A percentile compares a stretch with the other conserved stretches of the same genome.
phyloP scores from a whole-genome alignment of 2,329 filamentous ascomycete species.

The Fusarium robinianum region DNA sequence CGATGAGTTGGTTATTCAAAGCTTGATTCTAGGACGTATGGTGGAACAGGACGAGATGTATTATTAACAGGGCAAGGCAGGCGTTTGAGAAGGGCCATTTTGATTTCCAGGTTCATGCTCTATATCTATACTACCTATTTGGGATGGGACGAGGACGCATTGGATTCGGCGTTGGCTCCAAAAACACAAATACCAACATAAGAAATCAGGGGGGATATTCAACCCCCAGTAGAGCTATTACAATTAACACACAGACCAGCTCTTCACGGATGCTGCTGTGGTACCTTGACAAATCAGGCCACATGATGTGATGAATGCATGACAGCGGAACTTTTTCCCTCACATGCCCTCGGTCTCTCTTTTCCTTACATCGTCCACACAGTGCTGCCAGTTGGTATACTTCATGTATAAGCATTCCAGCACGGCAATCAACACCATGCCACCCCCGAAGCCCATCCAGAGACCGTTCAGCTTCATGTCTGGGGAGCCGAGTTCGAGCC shows the following conservation, averaged over 20 bases:
- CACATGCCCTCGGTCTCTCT: slow-evolving; percentile 17
- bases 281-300: no score
- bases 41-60: slow-evolving; percentile 63
- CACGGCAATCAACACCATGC: slow-evolving; percentile 32
- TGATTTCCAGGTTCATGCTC: no score
- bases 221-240: slow-evolving; percentile 16
- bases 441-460: slow-evolving; percentile 24
- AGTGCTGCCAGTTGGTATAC: slow-evolving; percentile 32
- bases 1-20: slow-evolving; percentile 90
- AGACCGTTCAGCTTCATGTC: slow-evolving; percentile 14
- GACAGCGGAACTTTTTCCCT: background rate
- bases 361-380: slow-evolving; percentile 29
- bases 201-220: slow-evolving; percentile 3
- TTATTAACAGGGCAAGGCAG: slow-evolving; percentile 12
- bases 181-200: background rate
- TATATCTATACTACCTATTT: no score
- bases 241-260: no score
- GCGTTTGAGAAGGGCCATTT: slow-evolving; percentile 26
- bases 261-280: no score
- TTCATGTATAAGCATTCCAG: slow-evolving; percentile 33
- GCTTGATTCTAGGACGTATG: slow-evolving; percentile 81
- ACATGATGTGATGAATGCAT: no score
- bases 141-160: slow-evolving; percentile 8
- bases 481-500: slow-evolving; percentile 14
- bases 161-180: slow-evolving; percentile 26